Percentiles rank a stretch among this genome's conserved stretches.
Evolutionary conservation across 805 yeast genomes (phyloP).

Genomic region (Ogataea neopini): DNA sequence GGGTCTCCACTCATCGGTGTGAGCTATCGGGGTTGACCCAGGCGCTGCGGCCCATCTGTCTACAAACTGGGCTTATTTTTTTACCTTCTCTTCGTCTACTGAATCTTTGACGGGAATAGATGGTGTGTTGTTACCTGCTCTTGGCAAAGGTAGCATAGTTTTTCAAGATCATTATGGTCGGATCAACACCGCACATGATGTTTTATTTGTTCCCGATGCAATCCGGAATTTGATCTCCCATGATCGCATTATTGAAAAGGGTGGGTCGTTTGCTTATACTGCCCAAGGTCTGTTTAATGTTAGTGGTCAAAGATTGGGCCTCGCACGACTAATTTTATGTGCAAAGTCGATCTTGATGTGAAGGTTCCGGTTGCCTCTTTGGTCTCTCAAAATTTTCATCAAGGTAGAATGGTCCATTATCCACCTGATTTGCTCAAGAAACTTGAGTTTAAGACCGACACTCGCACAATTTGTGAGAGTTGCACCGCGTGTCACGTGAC

Average conservation of each 20-base stretch:
- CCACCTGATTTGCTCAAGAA: not conserved
- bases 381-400: not conserved
- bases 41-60: too few relatives aligned
- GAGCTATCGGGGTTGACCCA: too few relatives aligned
- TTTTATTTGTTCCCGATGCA: not conserved
- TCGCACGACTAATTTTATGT: not conserved
- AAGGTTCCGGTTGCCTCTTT: not conserved
- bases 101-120: not conserved
- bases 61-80: too few relatives aligned
- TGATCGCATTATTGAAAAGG: not conserved
- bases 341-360: not conserved
- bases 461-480: not conserved
- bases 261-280: constrained; percentile 1
- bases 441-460: not conserved
- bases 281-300: not conserved
- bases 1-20: too few relatives aligned
- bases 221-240: not conserved
- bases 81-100: not conserved
- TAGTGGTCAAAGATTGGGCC: not conserved
- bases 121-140: not conserved
- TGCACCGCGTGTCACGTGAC: constrained; percentile 2
- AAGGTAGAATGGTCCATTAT: not conserved
- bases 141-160: not conserved
- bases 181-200: not conserved
- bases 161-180: not conserved